Base-by-base conservation (phyloP, 2,329 filamentous ascomycete genomes). In the Stagonosporopsis vannaccii region DNA sequence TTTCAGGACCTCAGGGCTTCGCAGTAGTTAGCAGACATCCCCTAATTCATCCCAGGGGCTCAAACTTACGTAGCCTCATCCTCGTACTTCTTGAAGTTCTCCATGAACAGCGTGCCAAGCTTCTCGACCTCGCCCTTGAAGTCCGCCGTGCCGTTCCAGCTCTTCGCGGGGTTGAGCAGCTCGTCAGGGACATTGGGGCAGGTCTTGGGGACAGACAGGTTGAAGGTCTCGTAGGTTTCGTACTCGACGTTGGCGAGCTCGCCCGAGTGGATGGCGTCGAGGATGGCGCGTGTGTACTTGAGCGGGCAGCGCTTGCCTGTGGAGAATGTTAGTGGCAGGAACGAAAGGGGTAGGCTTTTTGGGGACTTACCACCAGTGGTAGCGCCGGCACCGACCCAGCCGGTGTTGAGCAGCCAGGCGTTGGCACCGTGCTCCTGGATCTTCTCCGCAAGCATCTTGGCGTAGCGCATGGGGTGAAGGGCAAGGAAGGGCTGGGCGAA, bases 401-500 rank as follows among this genome's bases (percentile, higher is more conserved):
- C 93, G 71, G 93, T 97, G 89, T 97, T 97, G 79, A 99, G 89
- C 68, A 99, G 85, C 95, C 95, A 99, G 71, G 94, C 95, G 78
- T 97, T 96, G 80, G 92, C 90, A 73, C 92, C 91, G 88, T 99
- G 92, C 69, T 91, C 79, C 74, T 94, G 87, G 76, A 99, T 99
- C 90, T 98, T 98, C 78, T 97, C 91, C 33, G 95, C 95, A 60
- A 99, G 85, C 95, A 99, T 99, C 83, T 89, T 90, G 69, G 95
- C 95, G 82, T 99, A 99, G 79, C 91, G 90, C 95, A 99, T 99
- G 71, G 95, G 95, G 85, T 99, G 95, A 56, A 99, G 89, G 37
- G 95, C 95, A 72, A 99, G 84, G 92, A 99, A 99, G 61, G 95
- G 95, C 82, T 99, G 95, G 53, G 95, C 95, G 81, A 99, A 99